Conservation (phyloP, 495 filamentous ascomycete species). For the Viridothelium virens region DNA sequence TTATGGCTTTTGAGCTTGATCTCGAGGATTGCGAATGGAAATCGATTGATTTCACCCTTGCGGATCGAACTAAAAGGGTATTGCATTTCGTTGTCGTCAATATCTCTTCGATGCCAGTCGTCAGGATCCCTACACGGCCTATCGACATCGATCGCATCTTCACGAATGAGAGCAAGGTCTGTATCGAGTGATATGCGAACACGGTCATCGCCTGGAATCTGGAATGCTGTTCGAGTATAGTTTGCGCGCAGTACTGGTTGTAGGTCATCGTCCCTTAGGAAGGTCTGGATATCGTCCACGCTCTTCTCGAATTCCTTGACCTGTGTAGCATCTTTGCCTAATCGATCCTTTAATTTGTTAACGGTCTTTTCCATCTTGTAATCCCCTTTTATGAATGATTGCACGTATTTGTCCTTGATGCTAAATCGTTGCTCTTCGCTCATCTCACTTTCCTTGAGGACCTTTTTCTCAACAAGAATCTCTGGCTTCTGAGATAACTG, state of each 20-base stretch:
- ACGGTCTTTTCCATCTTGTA: slow-evolving; percentile 90
- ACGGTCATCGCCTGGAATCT: slow-evolving; percentile 86
- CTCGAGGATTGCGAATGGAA: slow-evolving; percentile 85
- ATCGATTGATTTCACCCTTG: slow-evolving; percentile 84
- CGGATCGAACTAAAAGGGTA: slow-evolving; percentile 79
- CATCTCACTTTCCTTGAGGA: slow-evolving; percentile 61
- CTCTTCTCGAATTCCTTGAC: slow-evolving; percentile 62
- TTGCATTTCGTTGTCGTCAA: slow-evolving; percentile 72
- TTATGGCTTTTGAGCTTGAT: slow-evolving; percentile 75
- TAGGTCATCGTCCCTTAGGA: slow-evolving; percentile 68
- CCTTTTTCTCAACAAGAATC: slow-evolving; percentile 83
- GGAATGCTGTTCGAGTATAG: slow-evolving; percentile 91
- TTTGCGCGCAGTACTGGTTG: slow-evolving; percentile 84
- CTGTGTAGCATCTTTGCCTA: slow-evolving; percentile 50
- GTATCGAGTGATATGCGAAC: slow-evolving; percentile 91
- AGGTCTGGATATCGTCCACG: slow-evolving; percentile 69
- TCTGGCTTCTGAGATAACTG: slow-evolving; percentile 68
- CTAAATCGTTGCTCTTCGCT: slow-evolving; percentile 70
- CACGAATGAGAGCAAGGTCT: slow-evolving; percentile 82
- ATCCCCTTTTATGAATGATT: slow-evolving; percentile 75
- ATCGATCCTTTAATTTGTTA: slow-evolving; percentile 67
- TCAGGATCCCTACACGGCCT: slow-evolving; percentile 80
- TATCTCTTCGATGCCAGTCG: slow-evolving; percentile 85
- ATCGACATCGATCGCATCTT: slow-evolving; percentile 75
- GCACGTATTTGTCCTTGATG: slow-evolving; percentile 90